Conservation (phyloP, 2,329 filamentous ascomycete genomes). For the Cyanodermella asteris region DNA sequence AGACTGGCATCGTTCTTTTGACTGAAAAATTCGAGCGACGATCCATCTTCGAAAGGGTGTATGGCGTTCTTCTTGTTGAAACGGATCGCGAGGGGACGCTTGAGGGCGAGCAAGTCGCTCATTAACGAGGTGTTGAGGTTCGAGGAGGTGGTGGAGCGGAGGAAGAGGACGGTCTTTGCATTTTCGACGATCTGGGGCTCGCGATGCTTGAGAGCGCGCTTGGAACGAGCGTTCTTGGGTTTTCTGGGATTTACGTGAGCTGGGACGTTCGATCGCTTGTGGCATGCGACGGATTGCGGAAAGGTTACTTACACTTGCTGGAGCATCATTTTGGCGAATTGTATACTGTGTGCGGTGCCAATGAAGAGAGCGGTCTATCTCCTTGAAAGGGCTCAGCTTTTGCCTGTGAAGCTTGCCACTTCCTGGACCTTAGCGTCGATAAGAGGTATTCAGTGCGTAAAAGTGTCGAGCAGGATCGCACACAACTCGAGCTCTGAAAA, state of each 20-base stretch:
- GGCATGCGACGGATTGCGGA: background rate
- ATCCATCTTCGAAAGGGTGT: slow-evolving; percentile 78
- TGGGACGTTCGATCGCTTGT: background rate
- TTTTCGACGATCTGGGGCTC: slow-evolving; percentile 79
- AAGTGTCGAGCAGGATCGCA: too few species aligned
- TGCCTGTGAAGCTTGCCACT: too few species aligned
- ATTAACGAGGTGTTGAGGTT: slow-evolving; percentile 65
- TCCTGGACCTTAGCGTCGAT: too few species aligned
- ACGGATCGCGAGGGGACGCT: slow-evolving; percentile 64
- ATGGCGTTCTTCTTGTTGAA: slow-evolving; percentile 96
- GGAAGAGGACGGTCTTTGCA: slow-evolving; percentile 71
- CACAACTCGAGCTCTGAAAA: too few species aligned
- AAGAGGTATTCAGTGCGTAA: too few species aligned
- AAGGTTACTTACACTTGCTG: slow-evolving; percentile 2
- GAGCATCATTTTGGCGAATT: slow-evolving; percentile 6
- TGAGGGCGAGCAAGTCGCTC: slow-evolving; percentile 64
- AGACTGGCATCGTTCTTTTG: slow-evolving; percentile 88
- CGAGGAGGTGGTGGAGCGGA: slow-evolving; percentile 70
- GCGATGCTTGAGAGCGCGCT: slow-evolving; percentile 81
- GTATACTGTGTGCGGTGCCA: slow-evolving; percentile 1
- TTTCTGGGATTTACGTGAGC: slow-evolving; percentile 23
- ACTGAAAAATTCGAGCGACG: slow-evolving; percentile 81
- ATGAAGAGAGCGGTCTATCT: background rate
- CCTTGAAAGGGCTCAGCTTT: too few species aligned
- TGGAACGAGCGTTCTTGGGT: slow-evolving; percentile 68